phyloP scores from a whole-genome alignment of 805 yeast species.

The Candida vartiovaarae region DNA sequence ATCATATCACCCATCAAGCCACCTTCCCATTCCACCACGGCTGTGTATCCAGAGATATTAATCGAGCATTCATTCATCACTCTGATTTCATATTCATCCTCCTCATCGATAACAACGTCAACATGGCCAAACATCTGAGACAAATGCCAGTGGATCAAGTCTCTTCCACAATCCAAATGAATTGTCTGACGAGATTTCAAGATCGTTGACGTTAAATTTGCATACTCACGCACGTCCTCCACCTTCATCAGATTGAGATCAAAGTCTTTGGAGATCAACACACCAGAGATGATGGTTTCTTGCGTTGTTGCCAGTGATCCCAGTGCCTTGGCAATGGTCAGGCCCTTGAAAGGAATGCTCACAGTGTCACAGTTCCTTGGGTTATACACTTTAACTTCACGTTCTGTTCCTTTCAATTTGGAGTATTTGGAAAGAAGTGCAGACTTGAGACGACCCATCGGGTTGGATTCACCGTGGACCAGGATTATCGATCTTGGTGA shows the following conservation, averaged over 20 bases:
- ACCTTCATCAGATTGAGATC: conserved; percentile 77
- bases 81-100: conserved; percentile 40
- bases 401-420: conserved; percentile 72
- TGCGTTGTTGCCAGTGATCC: conserved; percentile 49
- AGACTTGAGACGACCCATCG: conserved; percentile 96
- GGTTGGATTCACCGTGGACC: conserved; percentile 96
- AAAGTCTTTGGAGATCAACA: conserved; percentile 85
- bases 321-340: conserved; percentile 73
- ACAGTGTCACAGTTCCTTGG: conserved; percentile 88
- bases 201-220: conserved; percentile 79
- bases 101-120: conserved; percentile 51
- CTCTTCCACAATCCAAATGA: conserved; percentile 72
- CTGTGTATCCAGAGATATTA: conserved; percentile 39
- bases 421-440: conserved; percentile 86
- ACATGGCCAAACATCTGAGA: conserved; percentile 92
- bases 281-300: conserved; percentile 59
- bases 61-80: conserved; percentile 61
- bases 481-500: conserved; percentile 80
- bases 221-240: conserved; percentile 82
- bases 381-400: conserved; percentile 84
- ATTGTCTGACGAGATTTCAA: conserved; percentile 78
- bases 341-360: conserved; percentile 69
- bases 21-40: conserved; percentile 85
- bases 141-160: conserved; percentile 81
- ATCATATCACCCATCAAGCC: conserved; percentile 85